Evolutionary conservation across 345 rosid species (phyloP).

Genomic region (Gossypium longicalyx): DNA sequence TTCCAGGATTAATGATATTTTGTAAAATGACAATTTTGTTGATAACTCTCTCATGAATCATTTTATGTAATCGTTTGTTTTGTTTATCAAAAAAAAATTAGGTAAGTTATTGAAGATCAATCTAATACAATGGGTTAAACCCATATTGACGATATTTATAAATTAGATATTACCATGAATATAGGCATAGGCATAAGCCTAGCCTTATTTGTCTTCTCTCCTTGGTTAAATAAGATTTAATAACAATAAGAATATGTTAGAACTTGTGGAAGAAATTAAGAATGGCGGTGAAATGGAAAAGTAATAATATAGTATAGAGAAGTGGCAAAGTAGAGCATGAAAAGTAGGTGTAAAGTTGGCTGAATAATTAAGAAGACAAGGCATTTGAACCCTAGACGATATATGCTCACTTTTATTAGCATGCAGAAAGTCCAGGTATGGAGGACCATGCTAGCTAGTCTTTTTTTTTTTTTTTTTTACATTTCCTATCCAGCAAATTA

Average conservation of each 20-base stretch:
- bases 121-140: no score
- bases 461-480: not conserved
- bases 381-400: not conserved
- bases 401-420: constrained; percentile 2
- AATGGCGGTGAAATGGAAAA: not conserved
- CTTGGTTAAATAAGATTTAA: not conserved
- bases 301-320: not conserved
- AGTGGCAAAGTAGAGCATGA: constrained; percentile 1
- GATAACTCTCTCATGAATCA: no score
- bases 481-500: not conserved
- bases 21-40: no score
- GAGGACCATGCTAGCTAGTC: constrained; percentile 6
- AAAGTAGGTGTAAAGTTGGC: constrained; percentile 19
- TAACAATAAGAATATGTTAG: not conserved
- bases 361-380: constrained; percentile 18
- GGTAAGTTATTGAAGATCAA: no score
- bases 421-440: constrained; percentile 2
- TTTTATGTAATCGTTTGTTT: no score
- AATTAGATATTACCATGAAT: no score
- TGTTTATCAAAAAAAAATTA: no score
- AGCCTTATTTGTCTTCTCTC: not conserved
- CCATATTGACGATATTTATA: no score
- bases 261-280: not conserved
- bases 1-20: no score
- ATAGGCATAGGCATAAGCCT: not conserved